Evolutionary conservation across 257 asterid genomes (phyloP), one percentile per base, ranked within the genome.

Genomic region (Plantago elongata): DNA sequence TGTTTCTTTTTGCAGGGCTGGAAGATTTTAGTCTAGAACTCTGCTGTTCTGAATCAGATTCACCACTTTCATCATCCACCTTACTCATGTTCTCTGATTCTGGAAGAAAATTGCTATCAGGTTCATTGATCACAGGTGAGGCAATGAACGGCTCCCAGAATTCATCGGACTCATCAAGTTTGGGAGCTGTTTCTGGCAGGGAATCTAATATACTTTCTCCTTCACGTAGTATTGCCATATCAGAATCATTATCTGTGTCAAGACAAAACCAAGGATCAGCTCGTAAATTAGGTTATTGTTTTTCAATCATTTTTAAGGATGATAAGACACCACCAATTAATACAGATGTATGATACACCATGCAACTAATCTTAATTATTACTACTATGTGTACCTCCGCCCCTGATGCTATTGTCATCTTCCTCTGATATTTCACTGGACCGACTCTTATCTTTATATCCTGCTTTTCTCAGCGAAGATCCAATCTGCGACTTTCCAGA

Each of bases 1-100:
- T 89, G 82, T 89, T 93, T 73, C 86, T 75, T 70, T 82, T 93
- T 30, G 60, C 67, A 37, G 83, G 55, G 60, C 79, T 85, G 11
- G 89, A 62, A 57, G 89, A 70, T 73, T 81, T 84, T 57, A 38
- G 51, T 68, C 48, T 69, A 66, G 87, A 69, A 54, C 75, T 74
- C 57, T 73, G 73, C 66, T 51, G 52, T 61, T 48, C 77, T 37
- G 80, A 69, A 51, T 80, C 84, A 69, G 69, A 65, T 73, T 73
- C 82, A 61, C 43, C 51, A 52, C 69, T 62, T 65, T 73, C 87
- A 17, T 69, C 79, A 60, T 75, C 63, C 54, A 70, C 65, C 46
- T 56, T 57, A 49, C 71, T 78, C 44, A 30, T 38, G n/a, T 42
- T 60, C 61, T 75, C 80, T 38, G 64, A 66, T 64, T 74, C 81